Evolutionary conservation across 2,329 filamentous ascomycete genomes (phyloP).

Genomic region (Pseudogymnoascus sp.): DNA sequence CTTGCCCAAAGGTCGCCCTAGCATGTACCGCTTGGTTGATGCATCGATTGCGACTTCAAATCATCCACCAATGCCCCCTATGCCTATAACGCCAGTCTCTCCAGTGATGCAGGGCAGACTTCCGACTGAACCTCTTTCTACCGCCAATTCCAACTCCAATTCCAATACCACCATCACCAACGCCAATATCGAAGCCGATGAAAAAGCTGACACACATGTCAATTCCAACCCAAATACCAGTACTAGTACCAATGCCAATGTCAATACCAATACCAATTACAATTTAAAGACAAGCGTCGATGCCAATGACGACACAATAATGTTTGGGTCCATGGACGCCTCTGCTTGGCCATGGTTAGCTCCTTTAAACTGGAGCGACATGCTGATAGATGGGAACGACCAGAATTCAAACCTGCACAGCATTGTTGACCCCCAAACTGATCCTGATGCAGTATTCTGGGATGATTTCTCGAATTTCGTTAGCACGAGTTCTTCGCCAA

Average conservation of each 20-base stretch:
- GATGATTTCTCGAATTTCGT: neutral
- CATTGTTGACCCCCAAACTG: neutral
- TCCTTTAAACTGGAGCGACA: neutral
- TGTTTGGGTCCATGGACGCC: neutral
- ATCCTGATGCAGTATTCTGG: neutral
- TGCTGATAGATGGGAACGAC: neutral
- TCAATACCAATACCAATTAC: neutral
- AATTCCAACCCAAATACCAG: neutral
- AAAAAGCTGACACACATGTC: neutral
- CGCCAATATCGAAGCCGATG: neutral
- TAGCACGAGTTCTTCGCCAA: neutral
- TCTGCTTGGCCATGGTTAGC: neutral
- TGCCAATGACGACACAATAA: neutral
- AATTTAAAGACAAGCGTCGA: neutral
- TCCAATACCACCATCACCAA: neutral
- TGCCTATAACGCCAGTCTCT: neutral
- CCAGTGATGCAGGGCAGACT: neutral
- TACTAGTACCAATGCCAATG: no score
- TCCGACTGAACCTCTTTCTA: neutral
- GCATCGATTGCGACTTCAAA: neutral
- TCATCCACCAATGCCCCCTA: neutral
- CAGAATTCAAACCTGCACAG: neutral
- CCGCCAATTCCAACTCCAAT: neutral
- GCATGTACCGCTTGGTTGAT: neutral
- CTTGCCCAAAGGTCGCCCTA: neutral